Conservation (phyloP, 2,329 filamentous ascomycete genomes). For the Phyllosticta citrichinensis region DNA sequence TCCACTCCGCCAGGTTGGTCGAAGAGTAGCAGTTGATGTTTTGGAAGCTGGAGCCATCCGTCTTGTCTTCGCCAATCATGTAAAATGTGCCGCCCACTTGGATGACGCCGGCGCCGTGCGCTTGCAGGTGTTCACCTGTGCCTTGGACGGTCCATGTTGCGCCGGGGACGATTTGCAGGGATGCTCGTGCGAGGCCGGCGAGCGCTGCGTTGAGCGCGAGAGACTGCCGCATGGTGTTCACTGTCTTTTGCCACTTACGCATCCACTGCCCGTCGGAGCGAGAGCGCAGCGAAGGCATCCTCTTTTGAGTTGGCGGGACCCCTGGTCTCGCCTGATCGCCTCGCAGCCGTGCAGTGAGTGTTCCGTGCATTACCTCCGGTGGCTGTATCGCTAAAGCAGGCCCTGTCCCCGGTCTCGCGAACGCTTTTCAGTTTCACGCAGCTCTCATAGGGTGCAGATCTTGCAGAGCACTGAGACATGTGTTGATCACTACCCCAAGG, state of each 20-base stretch:
- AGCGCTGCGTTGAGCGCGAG: slow-evolving; percentile 5
- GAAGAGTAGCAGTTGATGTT: slow-evolving; percentile 61
- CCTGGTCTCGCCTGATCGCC: neutral
- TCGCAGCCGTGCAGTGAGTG: neutral
- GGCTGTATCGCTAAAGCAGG: neutral
- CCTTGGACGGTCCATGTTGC: slow-evolving; percentile 30
- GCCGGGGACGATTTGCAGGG: slow-evolving; percentile 29
- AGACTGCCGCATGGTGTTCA: neutral
- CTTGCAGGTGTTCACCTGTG: slow-evolving; percentile 50
- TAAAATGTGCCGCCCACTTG: slow-evolving; percentile 51
- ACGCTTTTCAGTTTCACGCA: neutral
- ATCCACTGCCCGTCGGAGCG: too few relatives aligned
- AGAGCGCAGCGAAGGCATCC: neutral
- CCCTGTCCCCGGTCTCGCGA: neutral
- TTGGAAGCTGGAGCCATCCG: slow-evolving; percentile 49
- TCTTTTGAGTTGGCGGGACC: neutral
- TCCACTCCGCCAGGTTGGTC: slow-evolving; percentile 54
- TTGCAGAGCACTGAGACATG: neutral
- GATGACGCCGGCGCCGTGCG: slow-evolving; percentile 56
- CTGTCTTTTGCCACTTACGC: neutral
- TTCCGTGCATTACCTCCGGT: neutral
- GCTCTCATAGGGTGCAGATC: neutral
- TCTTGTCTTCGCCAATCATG: slow-evolving; percentile 61
- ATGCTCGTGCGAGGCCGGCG: slow-evolving; percentile 17
- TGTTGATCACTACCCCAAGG: too few relatives aligned